Evolutionary conservation across 805 yeast genomes (phyloP), one percentile per base, ranked within the genome.

Genomic region (Candida railenensis): DNA sequence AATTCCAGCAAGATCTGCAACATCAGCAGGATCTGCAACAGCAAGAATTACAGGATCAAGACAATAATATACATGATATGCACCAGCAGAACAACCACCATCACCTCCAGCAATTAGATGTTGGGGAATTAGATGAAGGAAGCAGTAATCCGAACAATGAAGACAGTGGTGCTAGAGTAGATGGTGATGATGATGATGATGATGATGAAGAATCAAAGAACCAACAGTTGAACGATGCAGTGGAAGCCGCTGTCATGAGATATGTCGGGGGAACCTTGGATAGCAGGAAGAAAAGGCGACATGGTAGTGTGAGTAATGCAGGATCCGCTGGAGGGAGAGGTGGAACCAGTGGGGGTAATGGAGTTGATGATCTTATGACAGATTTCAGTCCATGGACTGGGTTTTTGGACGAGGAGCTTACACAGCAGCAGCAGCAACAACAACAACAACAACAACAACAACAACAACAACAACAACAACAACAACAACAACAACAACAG

Each of bases 181-280:
- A 45, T 20, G 52, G 20, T 15, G 34, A 30, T 22, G 57, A 49
- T 15, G 44, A 51, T 8, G 49, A 51, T 14, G 53, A 32, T 46
- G 4, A 30, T 15, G 60, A 54, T n/a, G 56, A 59, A 15, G 65
- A 65, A 34, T 62, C 63, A 8, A 61, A 65, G 12, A 63, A 63
- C 49, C 74, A 70, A 49, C 74, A 69, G 53, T 57, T 72, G 28
- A 72, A 67, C 42, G 77, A 72, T 47, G 81, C 80, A 12, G 94
- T 85, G 2, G 94, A 85, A 56, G 94, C 87, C 15, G 94, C 90
- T 0, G 90, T 87, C 15, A 74, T 86, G 80, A 76, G 79, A 46
- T 79, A 80, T 53, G 92, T 85, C 12, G 89, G 86, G 16, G 86
- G 84, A 4, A 77, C 83, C 1, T 62, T 84, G 37, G 80, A 72